Percentiles rank a stretch among this genome's conserved stretches.
Evolutionary conservation across 2,329 filamentous ascomycete genomes (phyloP).

Genomic region (Venturiaceae sp.): DNA sequence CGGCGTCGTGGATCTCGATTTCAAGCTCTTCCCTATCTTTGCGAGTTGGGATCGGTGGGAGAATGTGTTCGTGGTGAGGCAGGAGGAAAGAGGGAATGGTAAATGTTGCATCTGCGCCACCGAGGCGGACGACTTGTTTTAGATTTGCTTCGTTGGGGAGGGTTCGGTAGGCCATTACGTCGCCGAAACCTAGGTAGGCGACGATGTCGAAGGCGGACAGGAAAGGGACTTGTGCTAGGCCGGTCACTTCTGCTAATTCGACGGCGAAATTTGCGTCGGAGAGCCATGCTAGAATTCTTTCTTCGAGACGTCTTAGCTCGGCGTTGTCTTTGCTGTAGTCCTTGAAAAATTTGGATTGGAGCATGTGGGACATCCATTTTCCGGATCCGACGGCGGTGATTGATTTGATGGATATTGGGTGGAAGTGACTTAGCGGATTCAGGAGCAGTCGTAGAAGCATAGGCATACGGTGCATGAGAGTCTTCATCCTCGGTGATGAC

Average conservation of each 20-base stretch:
- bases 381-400: conserved; percentile 41
- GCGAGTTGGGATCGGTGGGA: conserved; percentile 31
- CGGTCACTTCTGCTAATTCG: conserved; percentile 34
- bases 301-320: conserved; percentile 36
- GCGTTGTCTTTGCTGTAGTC: conserved; percentile 32
- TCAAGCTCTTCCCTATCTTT: conserved; percentile 23
- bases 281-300: conserved; percentile 39
- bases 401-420: conserved; percentile 40
- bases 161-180: conserved; percentile 41
- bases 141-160: conserved; percentile 31
- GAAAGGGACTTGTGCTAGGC: conserved; percentile 38
- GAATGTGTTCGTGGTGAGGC: conserved; percentile 45
- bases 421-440: conserved; percentile 41
- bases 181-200: conserved; percentile 32
- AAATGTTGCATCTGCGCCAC: conserved; percentile 40
- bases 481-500: conserved; percentile 28
- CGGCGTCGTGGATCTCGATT: conserved; percentile 29
- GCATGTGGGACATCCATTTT: conserved; percentile 37
- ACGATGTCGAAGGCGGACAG: conserved; percentile 39
- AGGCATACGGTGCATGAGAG: conserved; percentile 39
- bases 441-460: conserved; percentile 39
- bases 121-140: conserved; percentile 39
- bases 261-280: conserved; percentile 44
- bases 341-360: conserved; percentile 40
- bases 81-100: conserved; percentile 39